Evolutionary conservation across 148 eudicot species (phyloP).

Genomic region (Agrostemma githago): DNA sequence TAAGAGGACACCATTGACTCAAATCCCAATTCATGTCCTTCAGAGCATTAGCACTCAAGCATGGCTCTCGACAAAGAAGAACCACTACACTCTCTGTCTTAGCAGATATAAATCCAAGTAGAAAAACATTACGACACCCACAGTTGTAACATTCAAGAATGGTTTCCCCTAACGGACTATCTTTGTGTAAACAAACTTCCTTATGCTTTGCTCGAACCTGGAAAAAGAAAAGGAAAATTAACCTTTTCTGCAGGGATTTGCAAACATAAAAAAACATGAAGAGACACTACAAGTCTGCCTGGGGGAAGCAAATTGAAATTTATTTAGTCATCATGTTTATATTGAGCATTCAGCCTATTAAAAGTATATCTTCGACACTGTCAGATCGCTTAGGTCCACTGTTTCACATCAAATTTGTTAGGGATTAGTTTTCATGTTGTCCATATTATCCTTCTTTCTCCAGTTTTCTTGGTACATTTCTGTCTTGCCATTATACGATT

Average conservation of each 20-base stretch:
- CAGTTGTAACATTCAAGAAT: conserved; percentile 98
- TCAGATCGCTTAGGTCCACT: too few relatives aligned
- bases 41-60: conserved; percentile 79
- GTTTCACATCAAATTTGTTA: too few relatives aligned
- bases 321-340: too few relatives aligned
- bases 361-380: too few relatives aligned
- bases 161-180: conserved; percentile 97
- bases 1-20: conserved; percentile 99
- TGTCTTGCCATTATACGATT: too few relatives aligned
- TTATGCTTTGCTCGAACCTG: conserved; percentile 99
- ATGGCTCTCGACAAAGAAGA: conserved; percentile 95
- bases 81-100: conserved; percentile 97
- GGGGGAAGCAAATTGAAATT: not conserved
- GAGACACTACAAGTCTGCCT: not conserved
- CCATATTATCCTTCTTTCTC: too few relatives aligned
- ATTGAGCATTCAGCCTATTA: too few relatives aligned
- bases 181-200: conserved; percentile 98
- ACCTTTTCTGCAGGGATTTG: conserved; percentile 46
- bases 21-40: conserved; percentile 99
- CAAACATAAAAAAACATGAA: not conserved
- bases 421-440: too few relatives aligned
- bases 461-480: too few relatives aligned
- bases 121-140: conserved; percentile 96
- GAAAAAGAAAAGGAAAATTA: not conserved
- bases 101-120: conserved; percentile 96